Percentiles rank a stretch among this genome's conserved stretches.
Evolutionary conservation across 441 rosid genomes (phyloP).

Genomic region (Omphalea diandra): DNA sequence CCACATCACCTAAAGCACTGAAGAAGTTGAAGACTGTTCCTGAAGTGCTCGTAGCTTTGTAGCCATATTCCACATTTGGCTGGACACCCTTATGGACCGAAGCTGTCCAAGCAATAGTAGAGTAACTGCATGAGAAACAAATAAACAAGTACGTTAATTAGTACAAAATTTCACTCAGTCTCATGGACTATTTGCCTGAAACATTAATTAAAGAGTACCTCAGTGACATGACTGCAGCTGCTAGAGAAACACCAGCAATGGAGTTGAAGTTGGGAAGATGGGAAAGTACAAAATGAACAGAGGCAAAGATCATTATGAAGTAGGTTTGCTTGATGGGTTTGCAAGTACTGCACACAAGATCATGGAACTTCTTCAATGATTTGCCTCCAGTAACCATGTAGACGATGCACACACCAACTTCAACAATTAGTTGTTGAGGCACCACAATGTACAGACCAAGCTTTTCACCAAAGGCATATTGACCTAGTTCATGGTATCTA

Average conservation of each 20-base stretch:
- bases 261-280: slow-evolving; percentile 89
- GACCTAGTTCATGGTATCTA: slow-evolving; percentile 84
- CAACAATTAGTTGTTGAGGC: slow-evolving; percentile 67
- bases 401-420: slow-evolving; percentile 59
- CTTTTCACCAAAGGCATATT: slow-evolving; percentile 69
- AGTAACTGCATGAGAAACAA: slow-evolving; percentile 47
- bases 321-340: slow-evolving; percentile 38
- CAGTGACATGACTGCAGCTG: slow-evolving; percentile 86
- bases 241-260: slow-evolving; percentile 74
- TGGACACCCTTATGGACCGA: slow-evolving; percentile 58
- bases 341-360: slow-evolving; percentile 36
- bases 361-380: slow-evolving; percentile 61
- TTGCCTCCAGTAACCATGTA: slow-evolving; percentile 82
- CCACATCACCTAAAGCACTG: slow-evolving; percentile 64
- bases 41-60: slow-evolving; percentile 33
- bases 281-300: slow-evolving; percentile 75
- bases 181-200: too few relatives aligned
- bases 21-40: slow-evolving; percentile 66
- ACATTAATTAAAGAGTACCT: slow-evolving; percentile 33
- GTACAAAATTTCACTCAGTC: too few relatives aligned
- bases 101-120: slow-evolving; percentile 82
- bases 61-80: slow-evolving; percentile 53
- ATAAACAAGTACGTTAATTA: not conserved
- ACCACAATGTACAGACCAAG: slow-evolving; percentile 84
- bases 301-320: slow-evolving; percentile 79